A percentile compares a stretch with the other conserved stretches of the same genome.
Evolutionary conservation across 805 yeast species (phyloP).

Genomic region (Ogataea ganodermae): DNA sequence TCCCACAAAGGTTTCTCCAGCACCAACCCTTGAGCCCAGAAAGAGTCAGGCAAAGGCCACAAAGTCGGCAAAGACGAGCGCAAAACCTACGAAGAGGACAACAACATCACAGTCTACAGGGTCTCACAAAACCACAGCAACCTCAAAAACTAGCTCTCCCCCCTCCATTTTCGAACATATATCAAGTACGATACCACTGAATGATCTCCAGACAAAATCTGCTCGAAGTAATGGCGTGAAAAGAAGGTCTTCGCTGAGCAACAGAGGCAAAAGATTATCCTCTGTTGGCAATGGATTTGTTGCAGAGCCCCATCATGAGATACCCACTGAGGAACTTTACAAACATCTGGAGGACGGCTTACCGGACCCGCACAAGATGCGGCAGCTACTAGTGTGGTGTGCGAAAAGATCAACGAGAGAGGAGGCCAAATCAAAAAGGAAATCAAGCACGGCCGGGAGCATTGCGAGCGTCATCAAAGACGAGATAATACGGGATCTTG

Average conservation of each 20-base stretch:
- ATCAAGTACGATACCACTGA: constrained; percentile 7
- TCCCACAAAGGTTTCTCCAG: too few relatives aligned
- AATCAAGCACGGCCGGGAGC: constrained; percentile 34
- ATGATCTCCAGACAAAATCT: constrained; percentile 7
- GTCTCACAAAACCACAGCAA: too few relatives aligned
- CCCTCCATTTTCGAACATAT: neutral
- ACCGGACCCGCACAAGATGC: constrained; percentile 75
- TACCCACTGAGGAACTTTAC: constrained; percentile 54
- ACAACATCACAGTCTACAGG: too few relatives aligned
- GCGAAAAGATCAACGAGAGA: constrained; percentile 44
- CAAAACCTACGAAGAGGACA: neutral
- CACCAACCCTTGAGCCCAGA: too few relatives aligned
- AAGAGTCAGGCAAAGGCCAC: too few relatives aligned
- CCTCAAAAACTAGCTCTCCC: neutral
- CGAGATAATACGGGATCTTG: constrained; percentile 59
- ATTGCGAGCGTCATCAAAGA: constrained; percentile 67
- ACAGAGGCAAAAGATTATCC: constrained; percentile 71
- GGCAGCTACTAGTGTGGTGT: constrained; percentile 71
- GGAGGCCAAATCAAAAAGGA: constrained; percentile 25
- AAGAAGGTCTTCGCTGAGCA: constrained; percentile 53
- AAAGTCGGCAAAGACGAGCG: neutral
- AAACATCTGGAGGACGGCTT: constrained; percentile 61
- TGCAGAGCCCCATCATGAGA: constrained; percentile 66
- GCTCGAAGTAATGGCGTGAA: constrained; percentile 5
- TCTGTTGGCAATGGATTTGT: constrained; percentile 73